Evolutionary conservation across 345 rosid species (phyloP), one percentile per base, ranked within the genome.

Genomic region (Firmiana major): DNA sequence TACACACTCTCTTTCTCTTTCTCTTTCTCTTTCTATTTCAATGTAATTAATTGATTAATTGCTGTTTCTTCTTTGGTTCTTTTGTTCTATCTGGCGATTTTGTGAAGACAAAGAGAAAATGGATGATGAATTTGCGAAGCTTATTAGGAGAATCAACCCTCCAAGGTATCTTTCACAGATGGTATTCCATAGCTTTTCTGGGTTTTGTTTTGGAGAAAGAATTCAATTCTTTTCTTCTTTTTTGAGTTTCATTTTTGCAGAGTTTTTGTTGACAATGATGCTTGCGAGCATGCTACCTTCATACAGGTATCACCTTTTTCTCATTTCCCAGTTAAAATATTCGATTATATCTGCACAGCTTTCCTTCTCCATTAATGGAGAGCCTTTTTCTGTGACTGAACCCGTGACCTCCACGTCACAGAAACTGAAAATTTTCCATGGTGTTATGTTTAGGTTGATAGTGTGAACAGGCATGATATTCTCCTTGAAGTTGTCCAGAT

Each of bases 41-140:
- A 49, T 59, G 45, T 54, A 12, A 26, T 43, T n/a, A 40, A n/a
- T 43, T n/a, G 7, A 19, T 19, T 57, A 9, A 42, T 21, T 11
- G 9, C 51, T 10, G 6, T 42, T 66, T 13, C 28, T n/a, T 21
- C 7, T 67, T 43, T 67, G 62, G 9, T 21, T 13, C 2, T 57
- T 9, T 57, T 57, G 28, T 21, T 57, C 10, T 15, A 17, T 12
- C 26, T 22, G 70, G 73, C 21, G 60, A n/a, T 76, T 46, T 38
- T 13, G 36, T 38, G 28, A 49, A 67, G 10, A 67, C 2, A 53
- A 24, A 31, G 45, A 17, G 17, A 71, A 58, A 57, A 81, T 87
- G 88, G 90, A 82, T 26, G 90, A 85, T 60, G 90, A 87, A 75
- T 87, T 78, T 68, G 87, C 87, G 19, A 87, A 87, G 83, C 86